Conservation (phyloP, 192 early-diverging fungal genomes). For the Dissophora globulifera region DNA sequence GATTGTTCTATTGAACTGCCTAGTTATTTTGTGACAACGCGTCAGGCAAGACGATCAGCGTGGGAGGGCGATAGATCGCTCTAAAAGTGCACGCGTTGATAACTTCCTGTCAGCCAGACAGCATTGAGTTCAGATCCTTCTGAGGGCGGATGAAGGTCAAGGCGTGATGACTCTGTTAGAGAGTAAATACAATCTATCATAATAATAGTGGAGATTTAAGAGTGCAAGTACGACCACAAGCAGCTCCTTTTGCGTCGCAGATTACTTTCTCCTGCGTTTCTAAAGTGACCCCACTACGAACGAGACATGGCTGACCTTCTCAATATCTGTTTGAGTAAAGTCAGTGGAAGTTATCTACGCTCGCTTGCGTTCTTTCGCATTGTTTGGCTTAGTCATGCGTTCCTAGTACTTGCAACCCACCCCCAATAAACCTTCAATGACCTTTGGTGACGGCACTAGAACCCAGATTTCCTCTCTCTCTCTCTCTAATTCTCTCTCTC, state of each 20-base stretch:
- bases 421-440: no score
- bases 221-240: conserved; percentile 22
- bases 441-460: no score
- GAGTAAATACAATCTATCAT: conserved; percentile 1
- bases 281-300: conserved; percentile 37
- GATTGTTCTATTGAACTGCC: conserved; percentile 19
- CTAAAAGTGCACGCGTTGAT: conserved; percentile 13
- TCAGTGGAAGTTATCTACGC: no score
- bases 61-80: conserved; percentile 16
- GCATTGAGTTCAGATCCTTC: conserved; percentile 22
- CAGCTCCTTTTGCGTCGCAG: conserved; percentile 31
- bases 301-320: conserved; percentile 19
- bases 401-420: no score
- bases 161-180: no score
- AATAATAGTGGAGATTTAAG: conserved; percentile 11
- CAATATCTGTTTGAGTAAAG: no score
- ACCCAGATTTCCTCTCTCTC: no score
- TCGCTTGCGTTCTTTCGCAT: no score
- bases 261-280: conserved; percentile 23
- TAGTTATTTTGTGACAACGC: conserved; percentile 29
- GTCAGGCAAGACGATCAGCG: conserved; percentile 15
- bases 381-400: no score
- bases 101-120: conserved; percentile 17
- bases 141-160: neutral
- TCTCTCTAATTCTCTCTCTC: no score